These are phyloP conservation scores for Tetrapisispora iriomotensis DNA, from an alignment of 805 yeast species.

Conservation along the genomic window DNA sequence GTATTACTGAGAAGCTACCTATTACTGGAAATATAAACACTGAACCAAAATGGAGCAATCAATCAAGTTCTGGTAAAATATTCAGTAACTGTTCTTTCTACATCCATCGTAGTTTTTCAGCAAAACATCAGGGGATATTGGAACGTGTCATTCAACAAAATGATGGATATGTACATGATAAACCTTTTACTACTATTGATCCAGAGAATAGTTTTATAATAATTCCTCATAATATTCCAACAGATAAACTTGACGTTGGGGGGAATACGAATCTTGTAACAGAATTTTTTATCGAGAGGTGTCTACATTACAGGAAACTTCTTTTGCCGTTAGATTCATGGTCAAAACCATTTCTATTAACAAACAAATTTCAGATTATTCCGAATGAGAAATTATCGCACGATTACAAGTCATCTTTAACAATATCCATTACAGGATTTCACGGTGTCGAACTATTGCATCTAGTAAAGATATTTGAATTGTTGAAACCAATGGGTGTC, in stretches of 20 bases:
- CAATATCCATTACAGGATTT: conserved; percentile 59
- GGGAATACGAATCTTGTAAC: conserved; percentile 37
- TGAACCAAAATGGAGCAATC: background rate
- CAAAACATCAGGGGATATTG: conserved; percentile 14
- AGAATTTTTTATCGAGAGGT: conserved; percentile 75
- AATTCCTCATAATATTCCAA: conserved; percentile 18
- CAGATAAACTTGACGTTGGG: conserved; percentile 6
- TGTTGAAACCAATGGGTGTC: conserved; percentile 34
- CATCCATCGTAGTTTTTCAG: conserved; percentile 12
- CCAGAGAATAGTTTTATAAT: conserved; percentile 7
- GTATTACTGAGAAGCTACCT: background rate
- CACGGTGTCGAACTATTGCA: conserved; percentile 70
- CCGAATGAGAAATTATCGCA: conserved; percentile 20
- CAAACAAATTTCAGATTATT: conserved; percentile 20
- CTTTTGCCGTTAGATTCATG: conserved; percentile 43
- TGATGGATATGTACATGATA: conserved; percentile 12
- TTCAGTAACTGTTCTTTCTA: conserved; percentile 12
- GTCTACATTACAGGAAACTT: conserved; percentile 45
- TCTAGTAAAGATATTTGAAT: conserved; percentile 48
- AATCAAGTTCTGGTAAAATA: background rate
- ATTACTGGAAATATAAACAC: too few species aligned
- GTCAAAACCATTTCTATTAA: conserved; percentile 43
- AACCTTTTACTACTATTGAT: background rate
- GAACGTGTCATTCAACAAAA: conserved; percentile 18
- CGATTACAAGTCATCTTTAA: conserved; percentile 5